Base-by-base conservation (phyloP, 1,284 basidiomycete species). In the Termitomyces sp. region DNA sequence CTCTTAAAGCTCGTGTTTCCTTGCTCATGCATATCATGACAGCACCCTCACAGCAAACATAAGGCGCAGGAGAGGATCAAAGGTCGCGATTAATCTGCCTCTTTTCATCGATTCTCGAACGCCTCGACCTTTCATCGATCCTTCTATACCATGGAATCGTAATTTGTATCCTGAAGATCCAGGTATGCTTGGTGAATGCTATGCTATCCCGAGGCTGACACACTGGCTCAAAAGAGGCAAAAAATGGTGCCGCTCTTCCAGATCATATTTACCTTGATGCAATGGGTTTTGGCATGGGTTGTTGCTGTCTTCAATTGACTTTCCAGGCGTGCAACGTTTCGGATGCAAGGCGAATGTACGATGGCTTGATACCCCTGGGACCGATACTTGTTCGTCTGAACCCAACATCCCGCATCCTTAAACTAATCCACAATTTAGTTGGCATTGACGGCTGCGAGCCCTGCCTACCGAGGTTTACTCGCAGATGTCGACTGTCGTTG, bases 211-310 rank as follows among this genome's bases (percentile, higher is more conserved):
- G 43, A 49, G 38, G 19, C 42, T 64, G 46, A 53, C 34, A n/a
- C 56, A n/a, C 46, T 47, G n/a, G 38, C 34, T 21, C 41, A 26
- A 5, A 68, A 86, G 94, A 96, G 76, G 94, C 94, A 1, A 90
- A 87, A 68, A 78, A 85, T 55, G 94, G 92, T 4, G 92, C 93
- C 9, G 95, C 94, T 9, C 78, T 91, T 49, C 76, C 80, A 12
- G 88, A 96, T 69, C 94, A 98, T 71, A 94, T 99, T 62, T 99
- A 99, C 71, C 84, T 99, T 80, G 97, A 99, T 71, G 95, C 97
- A 1, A 98, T 98, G 97, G 96, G 95, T 24, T 99, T 99, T 70
- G 97, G 97, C 43, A 99, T 98, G 96, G 97, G 97, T 2, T 98
- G 96, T 66, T 97, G 93, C 67, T 99, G 97, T 72, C 76, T 99